Evolutionary conservation across 78 protist genomes (phyloP), one percentile per base, ranked within the genome.

Genomic region (Dictyostelium capitatum): DNA sequence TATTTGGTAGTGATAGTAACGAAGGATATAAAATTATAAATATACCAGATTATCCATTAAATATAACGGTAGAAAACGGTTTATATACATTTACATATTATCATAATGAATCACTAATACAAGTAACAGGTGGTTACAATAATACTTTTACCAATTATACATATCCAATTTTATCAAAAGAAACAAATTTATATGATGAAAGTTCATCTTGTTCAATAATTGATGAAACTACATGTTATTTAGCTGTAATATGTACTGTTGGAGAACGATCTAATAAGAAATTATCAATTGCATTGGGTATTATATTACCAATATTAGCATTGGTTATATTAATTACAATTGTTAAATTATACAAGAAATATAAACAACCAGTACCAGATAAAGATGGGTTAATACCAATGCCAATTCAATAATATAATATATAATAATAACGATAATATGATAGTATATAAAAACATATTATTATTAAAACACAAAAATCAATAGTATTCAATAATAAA

Each of bases 51-150:
- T 62, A 62, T 11, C 70, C 70, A 62, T 25, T 9, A 4, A 62
- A 62, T 62, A 37, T 62, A 62, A 62, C 70, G 0, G 37, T 23
- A 62, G 12, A 25, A 62, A 25, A 62, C 14, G 28, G 23, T 25
- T 25, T 62, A 62, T 62, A 62, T 62, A n/a, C 20, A 62, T 62
- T 62, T 62, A 62, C 70, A n/a, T 62, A 62, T 62, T 62, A 20
- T 62, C 43, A n/a, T 23, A 62, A 62, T 25, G 70, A 62, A 62
- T 25, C n/a, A 62, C 17, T 62, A 62, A 30, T 62, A 11, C 70
- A 62, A 25, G 70, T 62, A 25, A 62, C 43, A 25, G 70, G 70
- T 25, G 70, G 70, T 4, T 62, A 23, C 14, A 62, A 62, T 62
- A 62, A 30, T 25, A 62, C 70, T 4, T 62, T 32, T 25, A 62